Conservation (phyloP, 2,329 filamentous ascomycete genomes). For the Cytospora piceae region DNA sequence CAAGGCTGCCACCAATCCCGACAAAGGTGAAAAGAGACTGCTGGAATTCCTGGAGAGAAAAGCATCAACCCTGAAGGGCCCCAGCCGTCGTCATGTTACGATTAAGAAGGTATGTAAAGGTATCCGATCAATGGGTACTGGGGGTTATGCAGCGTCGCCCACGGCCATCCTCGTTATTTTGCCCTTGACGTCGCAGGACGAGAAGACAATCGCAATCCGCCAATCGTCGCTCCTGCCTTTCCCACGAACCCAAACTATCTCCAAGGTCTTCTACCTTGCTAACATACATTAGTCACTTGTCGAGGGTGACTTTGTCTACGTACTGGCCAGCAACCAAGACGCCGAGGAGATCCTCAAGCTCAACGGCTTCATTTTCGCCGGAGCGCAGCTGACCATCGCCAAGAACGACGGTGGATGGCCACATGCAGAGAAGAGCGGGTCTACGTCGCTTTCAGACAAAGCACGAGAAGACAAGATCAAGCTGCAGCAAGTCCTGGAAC, state of each 20-base stretch:
- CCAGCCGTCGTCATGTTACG: slow-evolving; percentile 60
- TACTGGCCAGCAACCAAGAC: slow-evolving; percentile 68
- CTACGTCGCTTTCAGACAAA: slow-evolving; percentile 22
- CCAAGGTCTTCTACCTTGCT: slow-evolving; percentile 59
- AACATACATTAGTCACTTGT: slow-evolving; percentile 71
- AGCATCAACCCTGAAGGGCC: slow-evolving; percentile 45
- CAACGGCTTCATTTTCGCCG: slow-evolving; percentile 71
- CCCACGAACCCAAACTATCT: slow-evolving; percentile 42
- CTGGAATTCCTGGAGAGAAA: slow-evolving; percentile 74
- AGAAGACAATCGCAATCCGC: slow-evolving; percentile 42
- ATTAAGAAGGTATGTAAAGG: slow-evolving; percentile 77
- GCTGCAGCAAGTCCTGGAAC: slow-evolving; percentile 71
- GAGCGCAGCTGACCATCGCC: slow-evolving; percentile 60
- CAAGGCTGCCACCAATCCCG: slow-evolving; percentile 68
- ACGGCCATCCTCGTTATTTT: slow-evolving; percentile 46
- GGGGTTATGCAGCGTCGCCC: slow-evolving; percentile 44
- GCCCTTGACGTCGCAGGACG: slow-evolving; percentile 44
- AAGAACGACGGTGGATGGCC: slow-evolving; percentile 49
- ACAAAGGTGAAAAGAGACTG: slow-evolving; percentile 68
- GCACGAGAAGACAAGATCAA: slow-evolving; percentile 65
- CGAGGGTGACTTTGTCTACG: slow-evolving; percentile 70
- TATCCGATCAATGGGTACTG: slow-evolving; percentile 49
- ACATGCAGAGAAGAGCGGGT: slow-evolving; percentile 41
- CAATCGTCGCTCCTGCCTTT: slow-evolving; percentile 43
- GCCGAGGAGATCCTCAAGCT: slow-evolving; percentile 67